phyloP scores from a whole-genome alignment of 345 rosid species.

The Aquilaria malaccensis region DNA sequence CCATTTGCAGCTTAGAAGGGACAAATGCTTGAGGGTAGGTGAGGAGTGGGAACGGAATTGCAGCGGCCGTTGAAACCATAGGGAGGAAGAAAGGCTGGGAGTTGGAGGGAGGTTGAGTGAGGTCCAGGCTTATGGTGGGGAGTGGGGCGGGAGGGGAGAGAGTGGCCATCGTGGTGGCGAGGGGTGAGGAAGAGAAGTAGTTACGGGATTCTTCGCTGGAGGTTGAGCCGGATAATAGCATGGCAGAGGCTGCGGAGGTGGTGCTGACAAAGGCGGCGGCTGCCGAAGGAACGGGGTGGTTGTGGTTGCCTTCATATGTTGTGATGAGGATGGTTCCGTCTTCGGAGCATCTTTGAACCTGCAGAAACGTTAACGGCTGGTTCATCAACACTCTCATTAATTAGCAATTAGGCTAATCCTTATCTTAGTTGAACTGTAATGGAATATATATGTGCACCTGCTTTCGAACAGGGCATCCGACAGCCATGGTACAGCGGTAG shows the following conservation, averaged over 20 bases:
- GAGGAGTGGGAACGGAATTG: conserved; percentile 40
- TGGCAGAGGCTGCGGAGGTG: conserved; percentile 82
- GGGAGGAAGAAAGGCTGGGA: conserved; percentile 28
- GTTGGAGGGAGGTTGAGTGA: conserved; percentile 46
- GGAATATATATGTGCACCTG: conserved; percentile 27
- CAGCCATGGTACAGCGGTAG: conserved; percentile 81
- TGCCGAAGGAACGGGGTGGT: conserved; percentile 89
- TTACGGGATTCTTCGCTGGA: conserved; percentile 43
- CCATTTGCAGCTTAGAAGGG: conserved; percentile 24
- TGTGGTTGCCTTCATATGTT: conserved; percentile 94
- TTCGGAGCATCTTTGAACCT: conserved; percentile 94
- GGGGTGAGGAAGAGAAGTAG: conserved; percentile 44
- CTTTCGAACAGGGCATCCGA: conserved; percentile 83
- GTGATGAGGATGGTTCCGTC: conserved; percentile 74
- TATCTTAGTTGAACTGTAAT: not conserved
- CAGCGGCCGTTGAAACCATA: conserved; percentile 15
- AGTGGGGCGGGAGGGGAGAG: conserved; percentile 75
- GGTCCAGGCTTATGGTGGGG: conserved; percentile 88
- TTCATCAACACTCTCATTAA: too few species aligned
- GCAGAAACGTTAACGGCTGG: not conserved
- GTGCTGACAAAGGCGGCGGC: conserved; percentile 88
- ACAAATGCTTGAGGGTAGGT: conserved; percentile 26
- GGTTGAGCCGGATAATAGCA: conserved; percentile 80
- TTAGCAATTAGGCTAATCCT: not conserved
- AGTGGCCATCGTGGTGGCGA: conserved; percentile 67